These are phyloP conservation scores for Fusarium ambrosium DNA, from an alignment of 2,329 filamentous ascomycete genomes.

Conservation along the genomic window DNA sequence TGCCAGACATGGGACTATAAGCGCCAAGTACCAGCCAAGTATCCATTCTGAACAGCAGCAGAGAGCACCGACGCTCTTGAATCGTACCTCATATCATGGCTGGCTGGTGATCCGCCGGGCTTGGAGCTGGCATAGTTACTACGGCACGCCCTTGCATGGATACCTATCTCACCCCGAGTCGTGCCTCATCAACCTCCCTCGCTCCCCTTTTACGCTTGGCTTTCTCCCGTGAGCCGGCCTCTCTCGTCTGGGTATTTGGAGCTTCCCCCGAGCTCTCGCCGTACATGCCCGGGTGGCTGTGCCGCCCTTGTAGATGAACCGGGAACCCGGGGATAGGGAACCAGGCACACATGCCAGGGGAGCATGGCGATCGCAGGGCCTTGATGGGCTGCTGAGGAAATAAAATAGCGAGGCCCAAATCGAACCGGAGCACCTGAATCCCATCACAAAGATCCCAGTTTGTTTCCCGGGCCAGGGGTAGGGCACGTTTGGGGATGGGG, in stretches of 20 bases:
- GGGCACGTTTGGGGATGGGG: constrained; percentile 28
- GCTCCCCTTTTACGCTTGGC: constrained; percentile 1
- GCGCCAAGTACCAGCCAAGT: constrained; percentile 35
- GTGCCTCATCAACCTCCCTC: background rate
- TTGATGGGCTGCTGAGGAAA: constrained; percentile 7
- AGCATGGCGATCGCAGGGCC: constrained; percentile 16
- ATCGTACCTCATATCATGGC: constrained; percentile 31
- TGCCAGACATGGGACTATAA: constrained; percentile 23
- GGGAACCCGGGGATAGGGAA: constrained; percentile 26
- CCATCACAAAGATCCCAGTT: constrained; percentile 11
- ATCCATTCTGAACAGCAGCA: constrained; percentile 21
- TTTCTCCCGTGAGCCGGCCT: background rate
- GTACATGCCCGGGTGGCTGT: constrained; percentile 27
- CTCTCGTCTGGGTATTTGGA: constrained; percentile 8
- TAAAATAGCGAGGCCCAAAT: constrained; percentile 13
- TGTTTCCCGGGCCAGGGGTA: constrained; percentile 15
- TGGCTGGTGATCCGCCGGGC: constrained; percentile 16
- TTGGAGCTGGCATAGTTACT: constrained; percentile 9
- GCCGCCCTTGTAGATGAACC: constrained; percentile 7
- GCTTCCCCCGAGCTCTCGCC: constrained; percentile 15
- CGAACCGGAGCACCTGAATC: constrained; percentile 5
- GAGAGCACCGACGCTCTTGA: constrained; percentile 23
- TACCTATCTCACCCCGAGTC: constrained; percentile 7
- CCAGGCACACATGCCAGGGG: constrained; percentile 13
- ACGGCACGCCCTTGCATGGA: constrained; percentile 12